These are phyloP conservation scores for Medicago ruthenica DNA, from an alignment of 306 rosid species.

Conservation along the genomic window DNA sequence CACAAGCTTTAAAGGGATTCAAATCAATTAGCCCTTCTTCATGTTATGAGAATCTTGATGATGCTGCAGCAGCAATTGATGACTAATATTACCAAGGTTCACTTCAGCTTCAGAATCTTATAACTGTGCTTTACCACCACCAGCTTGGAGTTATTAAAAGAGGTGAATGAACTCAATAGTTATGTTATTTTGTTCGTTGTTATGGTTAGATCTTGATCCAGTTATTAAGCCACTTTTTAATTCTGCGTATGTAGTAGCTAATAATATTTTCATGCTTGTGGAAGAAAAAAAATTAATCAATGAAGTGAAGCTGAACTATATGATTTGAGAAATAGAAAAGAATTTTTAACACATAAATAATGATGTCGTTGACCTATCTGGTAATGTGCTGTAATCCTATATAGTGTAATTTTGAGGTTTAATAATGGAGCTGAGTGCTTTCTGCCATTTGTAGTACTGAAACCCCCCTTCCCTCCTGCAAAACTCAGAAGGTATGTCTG, in stretches of 20 bases:
- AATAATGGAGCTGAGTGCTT: slow-evolving; percentile 45
- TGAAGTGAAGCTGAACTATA: slow-evolving; percentile 24
- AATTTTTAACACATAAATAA: slow-evolving; percentile 1
- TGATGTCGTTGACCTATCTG: slow-evolving; percentile 26
- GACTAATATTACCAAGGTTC: slow-evolving; percentile 44
- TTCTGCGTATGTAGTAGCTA: background rate
- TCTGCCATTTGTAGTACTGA: slow-evolving; percentile 46
- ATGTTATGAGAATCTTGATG: slow-evolving; percentile 82
- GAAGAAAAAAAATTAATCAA: background rate
- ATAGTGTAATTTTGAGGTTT: slow-evolving; percentile 45
- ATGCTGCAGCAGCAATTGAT: slow-evolving; percentile 86
- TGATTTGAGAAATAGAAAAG: slow-evolving; percentile 6
- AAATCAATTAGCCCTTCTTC: slow-evolving; percentile 38
- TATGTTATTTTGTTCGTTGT: slow-evolving; percentile 13
- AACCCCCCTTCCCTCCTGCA: slow-evolving; percentile 34
- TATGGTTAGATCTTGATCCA: background rate
- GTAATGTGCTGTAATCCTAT: slow-evolving; percentile 35
- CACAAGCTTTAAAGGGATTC: slow-evolving; percentile 55
- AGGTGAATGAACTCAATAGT: slow-evolving; percentile 28
- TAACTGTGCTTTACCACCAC: background rate
- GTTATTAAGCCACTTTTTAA: slow-evolving; percentile 1
- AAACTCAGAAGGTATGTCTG: slow-evolving; percentile 51
- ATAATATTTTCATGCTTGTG: background rate
- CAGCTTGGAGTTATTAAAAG: background rate
- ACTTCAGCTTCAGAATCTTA: background rate